A percentile compares a stretch with the other conserved stretches of the same genome.
phyloP scores from a whole-genome alignment of 768 basidiomycete species.

The Mycena indigotica region DNA sequence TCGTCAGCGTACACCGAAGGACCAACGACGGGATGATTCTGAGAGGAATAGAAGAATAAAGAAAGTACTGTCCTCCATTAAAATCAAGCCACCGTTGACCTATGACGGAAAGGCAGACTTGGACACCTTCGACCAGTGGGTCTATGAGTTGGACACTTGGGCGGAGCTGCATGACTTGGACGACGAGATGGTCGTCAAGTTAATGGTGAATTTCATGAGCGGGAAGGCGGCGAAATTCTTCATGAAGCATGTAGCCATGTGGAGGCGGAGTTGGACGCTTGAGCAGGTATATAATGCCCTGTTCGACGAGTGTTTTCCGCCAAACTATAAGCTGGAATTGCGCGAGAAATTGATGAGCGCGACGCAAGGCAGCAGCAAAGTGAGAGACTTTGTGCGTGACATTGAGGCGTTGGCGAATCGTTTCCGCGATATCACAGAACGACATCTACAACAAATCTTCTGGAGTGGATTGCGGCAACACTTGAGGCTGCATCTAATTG shows the following conservation, averaged over 20 bases:
- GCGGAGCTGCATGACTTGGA: slow-evolving; percentile 10
- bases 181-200: slow-evolving; percentile 7
- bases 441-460: slow-evolving; percentile 24
- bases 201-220: slow-evolving; percentile 22
- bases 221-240: slow-evolving; percentile 26
- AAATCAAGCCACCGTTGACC: slow-evolving; percentile 15
- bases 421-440: slow-evolving; percentile 21
- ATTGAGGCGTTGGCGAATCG: slow-evolving; percentile 22
- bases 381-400: slow-evolving; percentile 28
- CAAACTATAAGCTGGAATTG: slow-evolving; percentile 19
- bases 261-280: slow-evolving; percentile 11
- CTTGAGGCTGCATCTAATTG: slow-evolving; percentile 26
- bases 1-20: neutral
- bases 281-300: slow-evolving; percentile 1
- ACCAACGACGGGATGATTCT: neutral
- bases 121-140: slow-evolving; percentile 21
- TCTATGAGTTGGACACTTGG: slow-evolving; percentile 20
- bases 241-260: slow-evolving; percentile 20
- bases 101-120: slow-evolving; percentile 21
- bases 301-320: slow-evolving; percentile 12
- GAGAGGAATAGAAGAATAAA: neutral
- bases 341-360: slow-evolving; percentile 9
- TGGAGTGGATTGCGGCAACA: slow-evolving; percentile 23
- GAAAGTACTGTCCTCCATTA: slow-evolving; percentile 12
- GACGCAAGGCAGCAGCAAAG: slow-evolving; percentile 17